phyloP scores from a whole-genome alignment of 768 basidiomycete species.

The Tulasnella sp. region DNA sequence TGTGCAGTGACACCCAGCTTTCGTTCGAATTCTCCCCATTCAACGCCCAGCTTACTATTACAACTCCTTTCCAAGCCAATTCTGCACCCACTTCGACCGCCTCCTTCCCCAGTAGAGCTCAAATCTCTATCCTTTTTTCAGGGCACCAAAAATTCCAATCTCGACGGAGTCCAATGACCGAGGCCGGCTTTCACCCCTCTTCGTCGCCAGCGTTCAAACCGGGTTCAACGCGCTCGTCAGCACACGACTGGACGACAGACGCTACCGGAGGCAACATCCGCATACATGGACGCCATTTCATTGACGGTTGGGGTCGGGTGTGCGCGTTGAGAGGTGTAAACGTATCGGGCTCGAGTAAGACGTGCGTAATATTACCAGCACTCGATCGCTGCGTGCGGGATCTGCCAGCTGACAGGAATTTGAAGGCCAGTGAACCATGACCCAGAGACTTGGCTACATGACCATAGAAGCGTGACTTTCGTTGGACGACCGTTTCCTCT shows the following conservation, averaged over 20 bases:
- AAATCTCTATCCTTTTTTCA: not conserved
- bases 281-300: conserved; percentile 75
- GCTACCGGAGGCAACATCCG: conserved; percentile 61
- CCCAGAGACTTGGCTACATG: conserved; percentile 67
- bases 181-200: conserved; percentile 18
- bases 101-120: not conserved
- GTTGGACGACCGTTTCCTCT: conserved; percentile 91
- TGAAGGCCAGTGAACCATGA: conserved; percentile 70
- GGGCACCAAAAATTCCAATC: not conserved
- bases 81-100: not conserved
- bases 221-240: conserved; percentile 47
- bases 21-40: not conserved
- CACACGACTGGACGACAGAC: conserved; percentile 70
- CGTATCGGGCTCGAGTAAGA: conserved; percentile 79
- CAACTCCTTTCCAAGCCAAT: not conserved
- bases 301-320: conserved; percentile 79
- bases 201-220: conserved; percentile 18
- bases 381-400: not conserved
- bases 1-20: not conserved
- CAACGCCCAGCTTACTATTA: not conserved
- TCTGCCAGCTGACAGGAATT: not conserved
- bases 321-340: conserved; percentile 85
- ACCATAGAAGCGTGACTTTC: conserved; percentile 72
- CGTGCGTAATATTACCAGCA: conserved; percentile 52
- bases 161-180: not conserved